Evolutionary conservation across 345 rosid genomes (phyloP).

Genomic region (Brassica nigra): DNA sequence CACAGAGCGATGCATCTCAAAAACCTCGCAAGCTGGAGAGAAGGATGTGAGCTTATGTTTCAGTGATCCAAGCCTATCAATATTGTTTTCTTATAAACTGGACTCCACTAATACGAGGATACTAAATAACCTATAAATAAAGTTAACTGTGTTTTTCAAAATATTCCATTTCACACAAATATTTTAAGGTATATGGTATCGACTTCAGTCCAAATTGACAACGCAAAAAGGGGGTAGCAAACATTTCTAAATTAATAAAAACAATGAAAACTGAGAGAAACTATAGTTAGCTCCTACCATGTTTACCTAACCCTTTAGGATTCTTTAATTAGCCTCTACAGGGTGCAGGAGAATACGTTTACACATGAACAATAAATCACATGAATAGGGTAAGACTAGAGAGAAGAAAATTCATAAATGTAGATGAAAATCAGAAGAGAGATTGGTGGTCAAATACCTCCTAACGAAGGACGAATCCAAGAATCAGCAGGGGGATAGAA

Average conservation of each 20-base stretch:
- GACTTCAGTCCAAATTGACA: background rate
- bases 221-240: background rate
- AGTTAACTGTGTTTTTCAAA: background rate
- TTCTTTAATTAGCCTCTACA: background rate
- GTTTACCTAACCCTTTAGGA: background rate
- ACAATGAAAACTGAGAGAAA: background rate
- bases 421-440: background rate
- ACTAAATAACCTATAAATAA: background rate
- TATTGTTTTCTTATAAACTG: background rate
- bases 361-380: background rate
- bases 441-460: background rate
- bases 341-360: background rate
- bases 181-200: background rate
- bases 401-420: background rate
- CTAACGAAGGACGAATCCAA: background rate
- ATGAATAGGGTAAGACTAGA: background rate
- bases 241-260: background rate
- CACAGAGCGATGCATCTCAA: background rate
- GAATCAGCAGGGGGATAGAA: background rate
- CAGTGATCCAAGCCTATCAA: background rate
- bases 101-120: background rate
- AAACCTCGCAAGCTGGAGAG: background rate
- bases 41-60: background rate
- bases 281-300: background rate
- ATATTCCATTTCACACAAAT: background rate